Evolutionary conservation across 257 asterid species (phyloP), one percentile per base, ranked within the genome.

Genomic region (Fraxinus pennsylvanica): DNA sequence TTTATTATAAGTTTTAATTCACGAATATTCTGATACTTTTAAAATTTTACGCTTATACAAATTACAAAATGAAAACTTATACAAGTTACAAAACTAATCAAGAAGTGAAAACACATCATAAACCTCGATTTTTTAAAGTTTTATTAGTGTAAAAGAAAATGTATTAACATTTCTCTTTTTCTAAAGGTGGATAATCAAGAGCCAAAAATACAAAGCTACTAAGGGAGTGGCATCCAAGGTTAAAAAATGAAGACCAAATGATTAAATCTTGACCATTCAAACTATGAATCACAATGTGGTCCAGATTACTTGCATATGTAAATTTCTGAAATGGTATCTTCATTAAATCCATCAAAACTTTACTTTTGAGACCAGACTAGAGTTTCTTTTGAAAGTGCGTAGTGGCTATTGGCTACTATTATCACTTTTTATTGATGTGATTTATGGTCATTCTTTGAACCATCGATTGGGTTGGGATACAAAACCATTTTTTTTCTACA

Each of bases 211-310:
- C 74, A 87, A 80, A 82, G 83, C 80, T 66, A 67, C 67, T 76
- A 89, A 81, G 43, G 83, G 79, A 76, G 30, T 74, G 91, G 98
- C 61, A 93, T 93, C 98, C 97, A 78, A 93, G 84, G 96, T 82
- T 72, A 82, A 84, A 82, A 82, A 85, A 84, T 86, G 94, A 86
- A 87, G 87, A 85, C 90, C 91, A 85, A 84, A 91, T 91, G 81
- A 93, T 90, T 61, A 86, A 78, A 81, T 82, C 88, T 93, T 93
- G 97, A 93, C 96, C 97, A 75, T 92, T 92, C 96, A 89, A 92
- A 89, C 96, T 74, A 75, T 80, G 82, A 87, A 88, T 88, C 90
- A 85, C 79, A 74, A 65, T 61, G 71, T 86, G 89, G 87, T 78
- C 87, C 89, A 86, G 14, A 63, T 85, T 79, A 70, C 39, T 27